A percentile compares a stretch with the other conserved stretches of the same genome.
Evolutionary conservation across 2,329 filamentous ascomycete species (phyloP).

Genomic region (Colletotrichum cordylinicola): DNA sequence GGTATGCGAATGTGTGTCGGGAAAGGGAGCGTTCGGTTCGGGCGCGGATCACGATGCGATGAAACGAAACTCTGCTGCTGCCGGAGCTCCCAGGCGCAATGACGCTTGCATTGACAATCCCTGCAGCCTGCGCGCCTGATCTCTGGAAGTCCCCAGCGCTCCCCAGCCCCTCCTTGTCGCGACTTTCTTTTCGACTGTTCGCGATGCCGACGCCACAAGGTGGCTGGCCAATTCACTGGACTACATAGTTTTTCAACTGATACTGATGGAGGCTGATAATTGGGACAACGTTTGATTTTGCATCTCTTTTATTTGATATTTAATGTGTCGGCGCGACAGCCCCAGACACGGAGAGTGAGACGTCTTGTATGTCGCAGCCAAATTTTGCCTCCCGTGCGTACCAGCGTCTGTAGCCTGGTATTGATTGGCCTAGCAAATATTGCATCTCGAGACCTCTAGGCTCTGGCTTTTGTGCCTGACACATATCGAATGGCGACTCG

Average conservation of each 20-base stretch:
- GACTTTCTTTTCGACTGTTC: not conserved
- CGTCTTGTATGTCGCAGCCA: not conserved
- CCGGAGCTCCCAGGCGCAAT: slow-evolving; percentile 16
- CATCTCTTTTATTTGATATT: not conserved
- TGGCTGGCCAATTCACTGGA: not conserved
- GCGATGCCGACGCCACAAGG: slow-evolving; percentile 14
- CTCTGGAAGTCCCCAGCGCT: not conserved
- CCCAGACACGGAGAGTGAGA: not conserved
- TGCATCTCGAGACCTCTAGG: not conserved
- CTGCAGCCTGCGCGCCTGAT: not conserved
- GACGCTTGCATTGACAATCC: slow-evolving; percentile 20
- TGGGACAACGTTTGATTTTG: not conserved
- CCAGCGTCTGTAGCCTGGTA: not conserved
- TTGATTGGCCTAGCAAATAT: not conserved
- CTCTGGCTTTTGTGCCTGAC: not conserved
- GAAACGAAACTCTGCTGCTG: slow-evolving; percentile 19
- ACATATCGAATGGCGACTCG: not conserved
- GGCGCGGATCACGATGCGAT: slow-evolving; percentile 18
- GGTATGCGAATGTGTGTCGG: not conserved
- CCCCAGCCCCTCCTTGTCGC: not conserved
- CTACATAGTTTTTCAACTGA: not conserved
- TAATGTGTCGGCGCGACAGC: not conserved
- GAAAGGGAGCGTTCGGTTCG: not conserved
- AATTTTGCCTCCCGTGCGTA: not conserved
- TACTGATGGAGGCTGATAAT: not conserved